Base-by-base conservation (phyloP, 2,329 filamentous ascomycete species). In the Colletotrichum viniferum region DNA sequence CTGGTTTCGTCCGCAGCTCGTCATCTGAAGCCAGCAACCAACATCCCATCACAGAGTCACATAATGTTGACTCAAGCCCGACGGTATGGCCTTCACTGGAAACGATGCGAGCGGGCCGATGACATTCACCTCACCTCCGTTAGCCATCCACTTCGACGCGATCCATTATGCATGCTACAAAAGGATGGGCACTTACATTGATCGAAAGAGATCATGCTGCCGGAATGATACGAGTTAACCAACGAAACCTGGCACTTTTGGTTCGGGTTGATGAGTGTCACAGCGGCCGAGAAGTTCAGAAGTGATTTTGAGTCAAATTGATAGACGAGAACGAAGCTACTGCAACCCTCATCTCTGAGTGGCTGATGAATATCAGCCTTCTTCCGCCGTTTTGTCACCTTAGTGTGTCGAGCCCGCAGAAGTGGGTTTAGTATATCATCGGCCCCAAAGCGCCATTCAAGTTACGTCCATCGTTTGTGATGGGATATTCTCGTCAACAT, bases 401-500 rank as follows among this genome's bases (percentile, higher is more conserved):
- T 64, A 64, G 32, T 52, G 26, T 60, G 64, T 55, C 63, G 65
- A 68, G 28, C 58, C 69, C 28, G 21, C 34, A 67, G 63, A 64
- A 58, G 43, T 69, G 64, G 56, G 18, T 55, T 75, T 73, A 64
- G 28, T 68, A 38, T 60, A 73, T 69, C 69, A 63, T 60, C 32
- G 21, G 28, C 36, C 38, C 69, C 64, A 48, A 52, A 38, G 28
- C 70, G 73, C 70, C 69, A 52, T 32, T 30, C n/a, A 58, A 63
- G 58, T 34, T 64, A 28, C 52, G 18, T 69, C 36, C 69, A 58
- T 64, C 43, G 52, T 32, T 43, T 61, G 43, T 70, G 69, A 68
- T 68, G 61, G 69, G 21, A 62, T 65, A 61, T 76, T 71, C 24
- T 71, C 74, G 71, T 71, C 71, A 70, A 66, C 61, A 18, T 76